Percentiles rank a stretch among this genome's conserved stretches.
Evolutionary conservation across 495 filamentous ascomycete species (phyloP).

Genomic region (Usnea hakonensis): DNA sequence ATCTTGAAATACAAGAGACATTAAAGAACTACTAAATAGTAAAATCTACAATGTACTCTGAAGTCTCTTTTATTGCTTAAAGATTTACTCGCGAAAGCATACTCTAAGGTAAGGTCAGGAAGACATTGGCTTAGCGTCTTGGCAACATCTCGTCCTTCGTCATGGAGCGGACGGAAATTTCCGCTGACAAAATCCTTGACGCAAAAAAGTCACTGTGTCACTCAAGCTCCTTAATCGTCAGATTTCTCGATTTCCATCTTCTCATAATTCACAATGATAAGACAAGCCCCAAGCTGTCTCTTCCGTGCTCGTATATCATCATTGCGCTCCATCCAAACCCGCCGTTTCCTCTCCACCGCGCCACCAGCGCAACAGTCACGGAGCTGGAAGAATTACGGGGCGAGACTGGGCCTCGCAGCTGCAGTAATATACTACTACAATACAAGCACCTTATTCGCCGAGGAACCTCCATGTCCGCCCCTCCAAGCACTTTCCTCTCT

Average conservation of each 20-base stretch:
- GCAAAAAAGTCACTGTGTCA: not conserved
- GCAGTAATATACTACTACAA: constrained; percentile 88
- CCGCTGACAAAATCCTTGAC: constrained; percentile 10
- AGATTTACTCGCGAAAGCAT: no score
- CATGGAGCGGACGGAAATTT: no score
- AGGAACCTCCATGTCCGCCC: constrained; percentile 65
- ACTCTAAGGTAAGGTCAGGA: no score
- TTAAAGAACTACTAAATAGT: no score
- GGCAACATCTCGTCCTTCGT: no score
- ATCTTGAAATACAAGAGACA: no score
- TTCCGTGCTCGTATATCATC: constrained; percentile 5
- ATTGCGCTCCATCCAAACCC: constrained; percentile 25
- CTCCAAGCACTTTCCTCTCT: not conserved
- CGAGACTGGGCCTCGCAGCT: constrained; percentile 67
- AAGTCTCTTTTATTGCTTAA: no score
- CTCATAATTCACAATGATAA: constrained; percentile 18
- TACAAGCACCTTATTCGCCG: constrained; percentile 77
- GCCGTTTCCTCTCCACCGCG: constrained; percentile 66
- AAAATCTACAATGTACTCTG: no score
- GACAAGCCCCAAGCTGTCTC: constrained; percentile 15
- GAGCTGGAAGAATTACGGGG: constrained; percentile 71
- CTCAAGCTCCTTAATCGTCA: not conserved
- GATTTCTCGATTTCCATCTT: not conserved
- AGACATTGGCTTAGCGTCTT: no score
- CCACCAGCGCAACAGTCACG: constrained; percentile 56